Conservation (phyloP, 1,284 basidiomycete genomes). For the Ceratobasidium sp. region DNA sequence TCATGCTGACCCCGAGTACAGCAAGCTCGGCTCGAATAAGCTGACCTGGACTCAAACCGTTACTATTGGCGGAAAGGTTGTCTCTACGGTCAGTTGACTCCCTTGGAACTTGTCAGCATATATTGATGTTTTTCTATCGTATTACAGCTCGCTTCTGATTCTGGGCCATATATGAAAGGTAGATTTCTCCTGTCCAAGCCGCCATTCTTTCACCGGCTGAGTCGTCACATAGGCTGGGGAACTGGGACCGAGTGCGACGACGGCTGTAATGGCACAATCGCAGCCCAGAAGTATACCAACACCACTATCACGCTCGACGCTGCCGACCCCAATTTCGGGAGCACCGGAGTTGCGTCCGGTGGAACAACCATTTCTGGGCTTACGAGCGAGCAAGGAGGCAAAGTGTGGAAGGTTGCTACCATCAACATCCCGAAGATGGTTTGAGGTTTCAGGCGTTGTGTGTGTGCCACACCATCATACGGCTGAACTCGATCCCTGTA, state of each 20-base stretch:
- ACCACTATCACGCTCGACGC: conserved; percentile 44
- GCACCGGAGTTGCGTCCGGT: conserved; percentile 27
- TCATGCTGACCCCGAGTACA: not conserved
- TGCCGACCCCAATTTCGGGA: conserved; percentile 44
- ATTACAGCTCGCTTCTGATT: conserved; percentile 29
- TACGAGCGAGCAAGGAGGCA: conserved; percentile 40
- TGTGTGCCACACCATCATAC: no score
- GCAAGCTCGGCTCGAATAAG: conserved; percentile 32
- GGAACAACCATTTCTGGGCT: conserved; percentile 28
- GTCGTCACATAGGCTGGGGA: conserved; percentile 13
- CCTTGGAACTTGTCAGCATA: not conserved
- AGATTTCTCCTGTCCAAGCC: not conserved
- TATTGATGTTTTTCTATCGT: not conserved
- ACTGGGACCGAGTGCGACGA: conserved; percentile 45
- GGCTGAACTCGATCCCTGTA: no score
- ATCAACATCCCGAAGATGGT: conserved; percentile 39
- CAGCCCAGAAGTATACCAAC: conserved; percentile 45
- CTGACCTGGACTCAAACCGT: conserved; percentile 40
- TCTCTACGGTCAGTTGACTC: conserved; percentile 24
- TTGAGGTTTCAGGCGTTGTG: not conserved
- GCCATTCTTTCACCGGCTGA: not conserved
- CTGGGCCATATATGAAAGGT: conserved; percentile 45
- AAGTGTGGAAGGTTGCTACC: conserved; percentile 42
- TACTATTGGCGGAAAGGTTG: conserved; percentile 32
- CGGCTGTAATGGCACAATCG: conserved; percentile 29